phyloP scores from a whole-genome alignment of 1,284 basidiomycete species.

The Moesziomyces sp. region DNA sequence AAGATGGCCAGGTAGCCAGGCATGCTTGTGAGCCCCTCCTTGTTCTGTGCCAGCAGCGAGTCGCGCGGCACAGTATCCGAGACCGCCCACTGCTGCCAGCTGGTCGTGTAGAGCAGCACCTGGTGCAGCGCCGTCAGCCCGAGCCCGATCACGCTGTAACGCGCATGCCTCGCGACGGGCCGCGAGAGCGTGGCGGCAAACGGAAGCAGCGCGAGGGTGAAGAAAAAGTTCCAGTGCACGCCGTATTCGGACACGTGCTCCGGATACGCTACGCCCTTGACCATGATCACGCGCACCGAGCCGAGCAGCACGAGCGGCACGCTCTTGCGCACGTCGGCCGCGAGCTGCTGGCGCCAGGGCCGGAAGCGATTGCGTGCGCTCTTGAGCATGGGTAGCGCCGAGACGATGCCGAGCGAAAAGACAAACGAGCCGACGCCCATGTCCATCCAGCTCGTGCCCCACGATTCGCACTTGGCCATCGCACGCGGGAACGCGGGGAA shows the following conservation, averaged over 20 bases:
- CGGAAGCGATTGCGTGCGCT: conserved; percentile 23
- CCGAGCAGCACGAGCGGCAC: conserved; percentile 81
- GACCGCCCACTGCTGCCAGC: conserved; percentile 51
- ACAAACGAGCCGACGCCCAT: conserved; percentile 95
- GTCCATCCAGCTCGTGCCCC: conserved; percentile 95
- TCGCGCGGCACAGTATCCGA: conserved; percentile 69
- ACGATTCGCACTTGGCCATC: conserved; percentile 93
- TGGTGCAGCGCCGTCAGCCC: conserved; percentile 68
- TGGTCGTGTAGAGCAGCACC: conserved; percentile 19
- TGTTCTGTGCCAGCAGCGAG: conserved; percentile 81
- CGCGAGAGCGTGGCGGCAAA: conserved; percentile 75
- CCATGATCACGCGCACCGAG: conserved; percentile 80
- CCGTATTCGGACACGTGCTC: conserved; percentile 98
- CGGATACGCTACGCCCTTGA: conserved; percentile 91
- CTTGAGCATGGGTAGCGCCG: conserved; percentile 76
- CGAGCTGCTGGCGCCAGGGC: conserved; percentile 32
- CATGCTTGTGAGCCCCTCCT: conserved; percentile 87
- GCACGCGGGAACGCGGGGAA: conserved; percentile 87
- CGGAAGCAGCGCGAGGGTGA: conserved; percentile 86
- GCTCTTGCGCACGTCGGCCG: conserved; percentile 72
- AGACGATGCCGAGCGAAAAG: conserved; percentile 91
- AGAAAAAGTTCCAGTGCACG: conserved; percentile 98
- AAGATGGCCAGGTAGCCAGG: conserved; percentile 90
- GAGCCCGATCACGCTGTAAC: conserved; percentile 77
- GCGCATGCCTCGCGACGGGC: conserved; percentile 72